Percentiles rank a stretch among this genome's conserved stretches.
These are phyloP conservation scores for Aureobasidium sp. DNA, from an alignment of 2,329 filamentous ascomycete genomes.

Conservation along the genomic window DNA sequence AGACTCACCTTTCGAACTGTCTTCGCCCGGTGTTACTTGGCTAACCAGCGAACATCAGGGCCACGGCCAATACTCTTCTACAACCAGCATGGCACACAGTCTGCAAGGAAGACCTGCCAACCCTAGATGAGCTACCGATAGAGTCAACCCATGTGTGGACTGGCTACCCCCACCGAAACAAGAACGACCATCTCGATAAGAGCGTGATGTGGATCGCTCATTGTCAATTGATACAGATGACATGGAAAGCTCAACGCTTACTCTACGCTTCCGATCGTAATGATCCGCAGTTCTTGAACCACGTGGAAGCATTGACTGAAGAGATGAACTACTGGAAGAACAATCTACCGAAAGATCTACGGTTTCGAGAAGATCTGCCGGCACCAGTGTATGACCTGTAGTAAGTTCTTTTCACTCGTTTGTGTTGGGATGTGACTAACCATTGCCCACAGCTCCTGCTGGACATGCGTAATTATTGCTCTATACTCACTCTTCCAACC, in stretches of 20 bases:
- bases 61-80: not conserved
- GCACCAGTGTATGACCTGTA: slow-evolving; percentile 13
- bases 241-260: not conserved
- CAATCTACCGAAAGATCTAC: slow-evolving; percentile 1
- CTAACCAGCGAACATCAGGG: not conserved
- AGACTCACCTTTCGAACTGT: not conserved
- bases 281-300: not conserved
- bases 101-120: not conserved
- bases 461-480: slow-evolving; percentile 3
- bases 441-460: slow-evolving; percentile 1
- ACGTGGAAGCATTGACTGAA: not conserved
- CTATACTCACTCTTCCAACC: not conserved
- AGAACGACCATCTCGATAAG: not conserved
- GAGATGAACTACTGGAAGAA: slow-evolving; percentile 5
- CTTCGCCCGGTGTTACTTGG: not conserved
- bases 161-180: not conserved
- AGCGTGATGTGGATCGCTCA: not conserved
- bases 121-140: not conserved
- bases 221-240: not conserved
- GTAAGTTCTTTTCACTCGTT: not conserved
- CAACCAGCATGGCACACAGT: not conserved
- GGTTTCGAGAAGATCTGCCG: not conserved
- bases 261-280: not conserved
- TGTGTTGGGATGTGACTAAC: not conserved
- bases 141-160: not conserved